phyloP scores from a whole-genome alignment of 2,329 filamentous ascomycete genomes.

The Neofusicoccum parvum region DNA sequence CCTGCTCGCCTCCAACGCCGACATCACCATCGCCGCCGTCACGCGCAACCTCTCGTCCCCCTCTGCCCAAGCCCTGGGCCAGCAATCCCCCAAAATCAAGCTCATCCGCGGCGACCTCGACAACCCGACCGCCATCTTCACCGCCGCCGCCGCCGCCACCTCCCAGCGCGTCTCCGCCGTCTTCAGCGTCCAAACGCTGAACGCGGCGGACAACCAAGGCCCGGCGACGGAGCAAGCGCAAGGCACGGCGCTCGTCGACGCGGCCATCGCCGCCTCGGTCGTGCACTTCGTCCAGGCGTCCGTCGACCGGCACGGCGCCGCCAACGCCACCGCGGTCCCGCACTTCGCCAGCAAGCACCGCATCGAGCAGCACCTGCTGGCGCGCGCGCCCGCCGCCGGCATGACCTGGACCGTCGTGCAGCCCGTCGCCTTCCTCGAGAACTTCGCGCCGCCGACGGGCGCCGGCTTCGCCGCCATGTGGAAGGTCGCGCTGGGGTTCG shows the following conservation, averaged over 20 bases:
- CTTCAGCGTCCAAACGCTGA: conserved; percentile 32
- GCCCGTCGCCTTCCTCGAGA: conserved; percentile 65
- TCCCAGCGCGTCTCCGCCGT: conserved; percentile 32
- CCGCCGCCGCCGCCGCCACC: conserved; percentile 35
- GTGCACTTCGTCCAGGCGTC: conserved; percentile 42
- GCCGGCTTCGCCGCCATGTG: conserved; percentile 41
- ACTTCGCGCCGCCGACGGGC: conserved; percentile 45
- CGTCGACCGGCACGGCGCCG: conserved; percentile 39
- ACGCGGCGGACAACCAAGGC: conserved; percentile 19
- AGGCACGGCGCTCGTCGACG: conserved; percentile 42
- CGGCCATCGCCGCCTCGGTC: conserved; percentile 33
- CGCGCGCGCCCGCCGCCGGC: conserved; percentile 35
- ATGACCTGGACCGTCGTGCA: conserved; percentile 63
- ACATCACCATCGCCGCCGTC: conserved; percentile 58
- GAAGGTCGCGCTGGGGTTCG: conserved; percentile 28
- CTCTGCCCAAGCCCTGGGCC: conserved; percentile 51
- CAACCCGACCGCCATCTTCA: conserved; percentile 54
- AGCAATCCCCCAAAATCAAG: conserved; percentile 51
- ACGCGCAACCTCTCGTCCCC: conserved; percentile 55
- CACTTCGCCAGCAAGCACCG: conserved; percentile 64
- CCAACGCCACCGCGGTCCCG: conserved; percentile 57
- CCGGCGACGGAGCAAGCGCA: conserved; percentile 35
- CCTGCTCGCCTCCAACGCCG: conserved; percentile 37
- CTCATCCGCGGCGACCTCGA: conserved; percentile 59
- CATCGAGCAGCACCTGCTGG: conserved; percentile 61